phyloP scores from a whole-genome alignment of 495 filamentous ascomycete genomes.

The Venustampulla echinocandica region DNA sequence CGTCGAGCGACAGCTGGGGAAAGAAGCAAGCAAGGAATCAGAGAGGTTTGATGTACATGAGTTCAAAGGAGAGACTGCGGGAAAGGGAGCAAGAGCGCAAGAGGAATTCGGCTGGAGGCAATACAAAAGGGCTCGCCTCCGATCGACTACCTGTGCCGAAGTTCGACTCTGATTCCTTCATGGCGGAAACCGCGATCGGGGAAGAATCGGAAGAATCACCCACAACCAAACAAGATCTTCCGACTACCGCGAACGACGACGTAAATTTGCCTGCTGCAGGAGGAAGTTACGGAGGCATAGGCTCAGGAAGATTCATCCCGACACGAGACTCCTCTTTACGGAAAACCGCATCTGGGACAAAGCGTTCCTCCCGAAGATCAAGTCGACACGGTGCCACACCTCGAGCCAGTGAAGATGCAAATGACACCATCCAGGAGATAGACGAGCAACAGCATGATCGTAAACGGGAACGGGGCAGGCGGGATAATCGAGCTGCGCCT shows the following conservation, averaged over 20 bases:
- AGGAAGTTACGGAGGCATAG: constrained; percentile 31
- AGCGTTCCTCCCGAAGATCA: constrained; percentile 14
- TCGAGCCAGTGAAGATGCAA: constrained; percentile 26
- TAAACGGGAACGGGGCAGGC: constrained; percentile 11
- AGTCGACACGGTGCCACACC: constrained; percentile 19
- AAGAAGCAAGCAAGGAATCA: constrained; percentile 41
- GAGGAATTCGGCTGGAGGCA: constrained; percentile 29
- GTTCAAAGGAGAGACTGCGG: constrained; percentile 46
- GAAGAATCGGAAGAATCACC: constrained; percentile 34
- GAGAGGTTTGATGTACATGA: constrained; percentile 51
- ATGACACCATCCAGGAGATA: constrained; percentile 18
- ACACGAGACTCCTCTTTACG: constrained; percentile 59
- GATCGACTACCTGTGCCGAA: constrained; percentile 15
- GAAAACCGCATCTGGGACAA: constrained; percentile 33
- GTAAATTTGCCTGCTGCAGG: constrained; percentile 24
- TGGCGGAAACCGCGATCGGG: constrained; percentile 43
- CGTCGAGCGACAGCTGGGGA: constrained; percentile 45
- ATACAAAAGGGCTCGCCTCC: constrained; percentile 24
- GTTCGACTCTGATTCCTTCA: constrained; percentile 33
- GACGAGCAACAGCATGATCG: constrained; percentile 10
- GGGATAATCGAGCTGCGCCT: constrained; percentile 20
- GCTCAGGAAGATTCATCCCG: constrained; percentile 50
- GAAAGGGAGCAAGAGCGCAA: constrained; percentile 45
- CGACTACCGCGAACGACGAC: constrained; percentile 16
- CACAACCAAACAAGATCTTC: constrained; percentile 2